Evolutionary conservation across 176 grass and related monocot species (phyloP).

Genomic region (Bonia amplexicaulis): DNA sequence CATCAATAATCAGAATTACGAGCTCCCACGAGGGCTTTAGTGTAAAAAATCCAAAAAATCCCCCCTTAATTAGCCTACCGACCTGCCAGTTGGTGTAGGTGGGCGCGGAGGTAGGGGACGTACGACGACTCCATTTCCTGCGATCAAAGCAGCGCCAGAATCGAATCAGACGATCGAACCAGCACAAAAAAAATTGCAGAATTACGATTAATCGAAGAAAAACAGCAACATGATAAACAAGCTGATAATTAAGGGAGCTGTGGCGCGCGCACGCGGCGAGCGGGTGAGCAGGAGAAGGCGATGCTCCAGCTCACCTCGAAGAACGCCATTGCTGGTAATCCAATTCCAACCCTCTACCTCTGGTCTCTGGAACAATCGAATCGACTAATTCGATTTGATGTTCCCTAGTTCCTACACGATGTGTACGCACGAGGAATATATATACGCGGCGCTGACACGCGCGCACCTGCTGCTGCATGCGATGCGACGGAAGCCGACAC

Average conservation of each 20-base stretch:
- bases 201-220: neutral
- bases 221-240: neutral
- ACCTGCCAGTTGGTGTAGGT: constrained; percentile 42
- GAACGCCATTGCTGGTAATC: constrained; percentile 23
- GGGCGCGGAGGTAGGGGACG: constrained; percentile 14
- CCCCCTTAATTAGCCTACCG: neutral
- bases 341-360: neutral
- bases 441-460: neutral
- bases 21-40: neutral
- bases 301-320: constrained; percentile 37
- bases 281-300: too few species aligned
- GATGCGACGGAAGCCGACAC: neutral
- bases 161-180: neutral
- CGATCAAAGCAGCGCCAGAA: neutral
- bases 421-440: neutral
- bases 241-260: neutral
- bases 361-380: neutral
- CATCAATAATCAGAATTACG: neutral
- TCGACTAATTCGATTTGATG: neutral
- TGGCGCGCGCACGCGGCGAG: too few species aligned
- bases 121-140: constrained; percentile 28
- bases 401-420: neutral
- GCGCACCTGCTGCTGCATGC: neutral
- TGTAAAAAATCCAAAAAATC: neutral
- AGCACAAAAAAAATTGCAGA: neutral